A percentile compares a stretch with the other conserved stretches of the same genome.
These are phyloP conservation scores for Leccinum fallax DNA, from an alignment of 1,284 basidiomycete genomes.

Conservation along the genomic window DNA sequence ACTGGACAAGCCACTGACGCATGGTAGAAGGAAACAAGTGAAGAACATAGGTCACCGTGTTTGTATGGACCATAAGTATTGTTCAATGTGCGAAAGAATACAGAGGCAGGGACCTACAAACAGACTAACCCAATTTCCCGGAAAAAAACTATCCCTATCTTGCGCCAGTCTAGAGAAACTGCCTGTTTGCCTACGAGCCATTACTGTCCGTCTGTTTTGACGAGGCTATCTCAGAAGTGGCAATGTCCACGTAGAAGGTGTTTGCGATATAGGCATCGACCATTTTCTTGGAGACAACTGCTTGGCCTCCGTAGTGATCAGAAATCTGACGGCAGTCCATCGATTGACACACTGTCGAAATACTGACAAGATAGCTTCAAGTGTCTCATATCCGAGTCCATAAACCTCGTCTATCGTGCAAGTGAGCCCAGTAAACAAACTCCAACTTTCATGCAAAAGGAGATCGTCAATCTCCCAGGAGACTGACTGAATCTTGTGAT, in stretches of 20 bases:
- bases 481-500: neutral
- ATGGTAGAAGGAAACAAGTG: neutral
- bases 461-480: neutral
- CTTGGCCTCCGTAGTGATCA: too few relatives aligned
- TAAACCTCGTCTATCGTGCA: neutral
- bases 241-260: too few relatives aligned
- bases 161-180: too few relatives aligned
- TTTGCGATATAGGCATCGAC: neutral
- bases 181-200: neutral
- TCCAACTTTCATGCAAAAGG: neutral
- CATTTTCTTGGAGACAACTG: too few relatives aligned
- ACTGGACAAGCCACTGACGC: neutral
- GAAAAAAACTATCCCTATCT: neutral
- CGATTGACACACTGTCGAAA: too few relatives aligned
- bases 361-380: neutral
- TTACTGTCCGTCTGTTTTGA: neutral
- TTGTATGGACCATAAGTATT: neutral
- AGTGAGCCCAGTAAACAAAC: neutral
- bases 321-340: too few relatives aligned
- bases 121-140: neutral
- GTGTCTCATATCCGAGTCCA: neutral
- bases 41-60: neutral
- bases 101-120: neutral
- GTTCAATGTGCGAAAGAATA: neutral
- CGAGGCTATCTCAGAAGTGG: neutral